Evolutionary conservation across 768 basidiomycete genomes (phyloP), one percentile per base, ranked within the genome.

Genomic region (Termitomyces sp.): DNA sequence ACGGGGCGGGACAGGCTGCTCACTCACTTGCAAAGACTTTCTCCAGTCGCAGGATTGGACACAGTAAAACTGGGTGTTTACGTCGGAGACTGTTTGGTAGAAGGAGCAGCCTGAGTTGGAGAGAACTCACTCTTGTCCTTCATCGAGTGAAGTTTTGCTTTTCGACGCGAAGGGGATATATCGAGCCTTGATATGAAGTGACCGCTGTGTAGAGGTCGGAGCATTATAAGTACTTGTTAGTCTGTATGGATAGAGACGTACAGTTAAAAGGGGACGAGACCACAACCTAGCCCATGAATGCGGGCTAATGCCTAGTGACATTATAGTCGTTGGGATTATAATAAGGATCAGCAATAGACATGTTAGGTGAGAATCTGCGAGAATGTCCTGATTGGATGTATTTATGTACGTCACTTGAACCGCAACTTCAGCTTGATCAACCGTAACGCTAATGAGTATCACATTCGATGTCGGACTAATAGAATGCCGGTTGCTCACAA

Each of bases 21-120:
- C 56, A 75, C 83, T 62, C 69, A 88, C 89, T 73, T 80, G 76
- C 77, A 84, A 38, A 91, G 69, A 12, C 75, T 68, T 57, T 86
- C 75, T 36, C 87, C 85, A 1, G 81, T 90, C 2, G 91, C 89
- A 11, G 91, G 91, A 70, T 91, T 91, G 48, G 69, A 68, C 8
- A 92, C 82, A 15, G 69, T 67, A 57, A 88, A 79, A 20, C 85
- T 88, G 53, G 53, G 9, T 11, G 29, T 58, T 36, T 29, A 17
- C 14, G 36, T 60, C 14, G 51, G 25, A 17, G 14, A 25, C n/a
- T 38, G 46, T 17, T 43, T 4, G 6, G 46, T 37, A 34, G 17
- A 20, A 29, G 45, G 15, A 51, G 40, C 7, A 56, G 34, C 4
- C 32, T 20, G 46, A 25, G 25, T 25, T 25, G 25, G 25, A 25